Conservation (phyloP, 2,329 filamentous ascomycete species). For the Ophiostoma ulmi region DNA sequence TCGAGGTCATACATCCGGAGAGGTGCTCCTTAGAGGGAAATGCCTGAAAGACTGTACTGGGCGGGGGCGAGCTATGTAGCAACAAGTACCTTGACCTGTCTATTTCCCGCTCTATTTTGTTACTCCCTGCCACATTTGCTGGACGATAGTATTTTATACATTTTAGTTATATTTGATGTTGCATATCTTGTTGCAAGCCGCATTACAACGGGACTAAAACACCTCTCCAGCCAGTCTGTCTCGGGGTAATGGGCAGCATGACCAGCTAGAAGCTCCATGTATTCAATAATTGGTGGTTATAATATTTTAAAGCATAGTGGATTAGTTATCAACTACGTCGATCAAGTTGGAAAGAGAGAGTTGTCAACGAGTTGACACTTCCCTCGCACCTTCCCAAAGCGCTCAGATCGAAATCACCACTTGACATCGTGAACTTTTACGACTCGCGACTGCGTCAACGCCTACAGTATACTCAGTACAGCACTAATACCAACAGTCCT, state of each 20-base stretch:
- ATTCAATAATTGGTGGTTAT: neutral
- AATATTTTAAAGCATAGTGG: too few relatives aligned
- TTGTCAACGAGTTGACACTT: neutral
- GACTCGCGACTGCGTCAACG: neutral
- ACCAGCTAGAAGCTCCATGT: neutral
- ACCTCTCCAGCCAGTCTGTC: slow-evolving; percentile 10
- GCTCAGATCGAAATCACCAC: neutral
- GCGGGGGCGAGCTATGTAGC: slow-evolving; percentile 13
- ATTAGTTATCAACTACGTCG: too few relatives aligned
- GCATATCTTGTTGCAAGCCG: slow-evolving; percentile 14
- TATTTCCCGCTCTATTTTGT: neutral
- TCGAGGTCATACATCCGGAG: slow-evolving; percentile 6
- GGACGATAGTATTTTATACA: neutral
- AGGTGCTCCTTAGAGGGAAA: neutral
- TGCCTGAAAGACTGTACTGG: neutral
- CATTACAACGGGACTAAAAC: slow-evolving; percentile 15
- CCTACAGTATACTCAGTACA: neutral
- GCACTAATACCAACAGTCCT: neutral
- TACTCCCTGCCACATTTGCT: neutral
- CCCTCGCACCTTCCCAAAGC: neutral
- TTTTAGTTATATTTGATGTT: neutral
- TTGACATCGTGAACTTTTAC: neutral
- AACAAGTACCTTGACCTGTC: slow-evolving; percentile 6
- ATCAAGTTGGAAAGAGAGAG: neutral
- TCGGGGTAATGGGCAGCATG: slow-evolving; percentile 22